Evolutionary conservation across 1,284 basidiomycete species (phyloP).

Genomic region (Tetrapyrgos nigripes): DNA sequence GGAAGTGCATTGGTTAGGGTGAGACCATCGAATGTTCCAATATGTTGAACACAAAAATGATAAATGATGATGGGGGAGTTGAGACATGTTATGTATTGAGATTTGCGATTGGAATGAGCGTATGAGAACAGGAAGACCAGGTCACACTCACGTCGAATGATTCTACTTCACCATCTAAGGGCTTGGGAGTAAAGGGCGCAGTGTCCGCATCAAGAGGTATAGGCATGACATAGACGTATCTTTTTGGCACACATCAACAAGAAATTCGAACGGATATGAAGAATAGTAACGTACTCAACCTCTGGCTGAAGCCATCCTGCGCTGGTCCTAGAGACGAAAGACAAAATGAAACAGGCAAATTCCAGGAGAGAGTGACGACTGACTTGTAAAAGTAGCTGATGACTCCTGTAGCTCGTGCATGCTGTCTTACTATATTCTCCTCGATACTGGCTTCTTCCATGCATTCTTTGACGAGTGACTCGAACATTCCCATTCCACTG

Average conservation of each 20-base stretch:
- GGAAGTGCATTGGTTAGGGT: neutral
- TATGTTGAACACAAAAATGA: neutral
- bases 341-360: slow-evolving; percentile 5
- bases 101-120: neutral
- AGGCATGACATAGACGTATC: slow-evolving; percentile 83
- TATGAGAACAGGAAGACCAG: neutral
- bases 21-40: neutral
- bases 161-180: slow-evolving; percentile 93
- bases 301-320: slow-evolving; percentile 88
- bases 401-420: slow-evolving; percentile 65
- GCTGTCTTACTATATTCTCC: slow-evolving; percentile 61
- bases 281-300: slow-evolving; percentile 62
- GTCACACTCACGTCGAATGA: slow-evolving; percentile 73
- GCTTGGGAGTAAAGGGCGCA: slow-evolving; percentile 65
- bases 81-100: neutral
- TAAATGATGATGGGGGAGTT: neutral
- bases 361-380: slow-evolving; percentile 17
- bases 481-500: slow-evolving; percentile 76
- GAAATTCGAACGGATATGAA: slow-evolving; percentile 4
- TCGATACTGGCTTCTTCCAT: slow-evolving; percentile 90
- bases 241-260: slow-evolving; percentile 30
- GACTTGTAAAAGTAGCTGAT: slow-evolving; percentile 77
- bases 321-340: slow-evolving; percentile 53
- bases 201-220: slow-evolving; percentile 63
- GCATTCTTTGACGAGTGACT: slow-evolving; percentile 90